Evolutionary conservation across 1,284 basidiomycete species (phyloP), one percentile per base, ranked within the genome.

Genomic region (Ganoderma lucidum): DNA sequence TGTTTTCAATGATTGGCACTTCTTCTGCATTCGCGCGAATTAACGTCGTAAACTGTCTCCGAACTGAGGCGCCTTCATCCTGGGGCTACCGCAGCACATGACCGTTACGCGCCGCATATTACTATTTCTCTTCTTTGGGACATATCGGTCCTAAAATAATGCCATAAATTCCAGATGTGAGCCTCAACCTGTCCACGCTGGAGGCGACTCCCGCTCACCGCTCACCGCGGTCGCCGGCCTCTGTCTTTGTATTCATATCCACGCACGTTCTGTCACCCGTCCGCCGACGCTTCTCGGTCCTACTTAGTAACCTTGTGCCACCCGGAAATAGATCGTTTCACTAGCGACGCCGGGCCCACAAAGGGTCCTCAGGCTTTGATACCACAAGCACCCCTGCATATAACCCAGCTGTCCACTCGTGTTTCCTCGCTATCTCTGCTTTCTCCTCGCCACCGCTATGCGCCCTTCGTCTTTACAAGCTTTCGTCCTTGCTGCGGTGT

Each of bases 281-380:
- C 19, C 39, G 45, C 41, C 62, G 53, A 59, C 45, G 5, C 14
- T n/a, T 64, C 48, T 44, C 23, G 1, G 37, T 30, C 30, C 23
- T n/a, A n/a, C 30, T 17, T n/a, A n/a, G 12, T n/a, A 32, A 14
- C 30, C 58, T n/a, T 30, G 48, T 35, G 56, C 6, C 6, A 35
- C 19, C 42, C n/a, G 9, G n/a, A 23, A 59, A 35, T 51, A 55
- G 35, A 15, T 4, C 55, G 67, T 45, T 41, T 59, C 63, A 19
- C 55, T 42, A 6, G 45, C 35, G 37, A 44, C 65, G 55, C 60
- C 65, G 41, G 35, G 48, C 41, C 37, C 17, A 63, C 58, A 56
- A 42, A 55, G 67, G 45, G 37, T 61, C 63, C 63, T 68, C 51
- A 39, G 67, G 56, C 56, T 59, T 39, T 53, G 10, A 28, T 53